A percentile compares a stretch with the other conserved stretches of the same genome.
Conservation (phyloP, 345 rosid species). For the Linum lewisii region DNA sequence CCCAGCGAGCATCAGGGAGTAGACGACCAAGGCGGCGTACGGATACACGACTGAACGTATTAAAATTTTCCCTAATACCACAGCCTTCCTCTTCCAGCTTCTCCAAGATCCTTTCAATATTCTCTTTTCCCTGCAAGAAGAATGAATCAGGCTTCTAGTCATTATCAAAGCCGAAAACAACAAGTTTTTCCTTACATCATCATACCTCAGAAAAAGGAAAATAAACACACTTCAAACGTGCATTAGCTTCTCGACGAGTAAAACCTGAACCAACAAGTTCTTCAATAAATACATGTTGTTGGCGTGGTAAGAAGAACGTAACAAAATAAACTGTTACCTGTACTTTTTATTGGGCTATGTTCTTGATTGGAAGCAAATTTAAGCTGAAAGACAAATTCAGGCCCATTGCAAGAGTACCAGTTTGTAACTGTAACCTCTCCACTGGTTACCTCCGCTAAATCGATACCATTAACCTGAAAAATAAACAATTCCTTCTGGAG, state of each 20-base stretch:
- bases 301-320: not conserved
- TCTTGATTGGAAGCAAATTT: slow-evolving; percentile 22
- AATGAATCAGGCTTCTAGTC: not conserved
- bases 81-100: slow-evolving; percentile 35
- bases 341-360: slow-evolving; percentile 2
- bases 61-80: slow-evolving; percentile 35
- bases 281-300: not conserved
- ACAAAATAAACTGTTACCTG: slow-evolving; percentile 13
- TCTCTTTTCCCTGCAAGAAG: slow-evolving; percentile 55
- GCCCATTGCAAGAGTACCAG: slow-evolving; percentile 56
- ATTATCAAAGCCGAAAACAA: not conserved
- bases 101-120: slow-evolving; percentile 44
- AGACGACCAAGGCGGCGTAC: slow-evolving; percentile 69
- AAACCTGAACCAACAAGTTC: slow-evolving; percentile 25
- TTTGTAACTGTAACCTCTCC: slow-evolving; percentile 59
- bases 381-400: slow-evolving; percentile 42
- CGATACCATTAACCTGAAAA: slow-evolving; percentile 48
- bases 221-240: slow-evolving; percentile 58
- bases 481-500: slow-evolving; percentile 1
- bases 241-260: slow-evolving; percentile 40
- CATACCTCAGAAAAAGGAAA: slow-evolving; percentile 56
- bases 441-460: slow-evolving; percentile 51
- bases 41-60: slow-evolving; percentile 49
- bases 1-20: slow-evolving; percentile 83
- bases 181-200: too few species aligned